Evolutionary conservation across 1,284 basidiomycete genomes (phyloP).

Genomic region (Polyporus tsugae): DNA sequence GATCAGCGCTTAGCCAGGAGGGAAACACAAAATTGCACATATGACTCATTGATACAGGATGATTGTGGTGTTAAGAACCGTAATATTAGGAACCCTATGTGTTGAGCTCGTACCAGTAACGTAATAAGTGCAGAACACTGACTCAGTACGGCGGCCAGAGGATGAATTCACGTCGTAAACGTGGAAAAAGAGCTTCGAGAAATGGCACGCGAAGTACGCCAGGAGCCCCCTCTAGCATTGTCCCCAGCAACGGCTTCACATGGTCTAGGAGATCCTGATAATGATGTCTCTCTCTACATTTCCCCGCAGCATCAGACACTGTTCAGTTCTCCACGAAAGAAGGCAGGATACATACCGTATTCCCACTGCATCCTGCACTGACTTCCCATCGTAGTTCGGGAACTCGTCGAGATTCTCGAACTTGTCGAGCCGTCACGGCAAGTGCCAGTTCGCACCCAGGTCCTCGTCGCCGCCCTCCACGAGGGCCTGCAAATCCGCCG

Average conservation of each 20-base stretch:
- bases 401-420: conserved; percentile 98
- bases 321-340: background rate
- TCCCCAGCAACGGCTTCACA: conserved; percentile 86
- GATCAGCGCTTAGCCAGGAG: too few relatives aligned
- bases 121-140: conserved; percentile 77
- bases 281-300: conserved; percentile 91
- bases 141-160: conserved; percentile 72
- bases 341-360: conserved; percentile 74
- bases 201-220: conserved; percentile 90
- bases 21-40: too few relatives aligned
- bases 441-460: conserved; percentile 92
- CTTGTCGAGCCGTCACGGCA: conserved; percentile 73
- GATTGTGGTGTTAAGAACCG: too few relatives aligned
- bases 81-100: conserved; percentile 43
- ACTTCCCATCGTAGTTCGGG: conserved; percentile 92
- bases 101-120: conserved; percentile 77
- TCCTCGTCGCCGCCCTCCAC: conserved; percentile 76
- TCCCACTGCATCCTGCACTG: conserved; percentile 94
- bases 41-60: too few relatives aligned
- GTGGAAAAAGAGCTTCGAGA: conserved; percentile 91
- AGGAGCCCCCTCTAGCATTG: conserved; percentile 92
- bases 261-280: conserved; percentile 95
- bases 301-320: background rate
- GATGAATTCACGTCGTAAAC: conserved; percentile 84
- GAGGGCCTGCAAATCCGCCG: conserved; percentile 82